These are phyloP conservation scores for Ballota nigra DNA, from an alignment of 257 asterid species.

Conservation along the genomic window DNA sequence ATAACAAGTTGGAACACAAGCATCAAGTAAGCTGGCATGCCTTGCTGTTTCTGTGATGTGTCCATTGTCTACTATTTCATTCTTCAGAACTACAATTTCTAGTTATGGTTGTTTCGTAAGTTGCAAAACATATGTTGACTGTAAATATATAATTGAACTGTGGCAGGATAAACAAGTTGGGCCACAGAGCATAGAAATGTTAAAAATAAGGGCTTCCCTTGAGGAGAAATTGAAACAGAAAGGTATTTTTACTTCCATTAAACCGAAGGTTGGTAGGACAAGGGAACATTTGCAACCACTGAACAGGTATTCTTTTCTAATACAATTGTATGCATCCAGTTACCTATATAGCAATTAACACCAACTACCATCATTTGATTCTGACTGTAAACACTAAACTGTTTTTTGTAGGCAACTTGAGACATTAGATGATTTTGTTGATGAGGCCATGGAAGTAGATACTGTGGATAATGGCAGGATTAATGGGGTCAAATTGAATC, in stretches of 20 bases:
- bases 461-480: conserved; percentile 29
- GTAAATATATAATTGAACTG: conserved; percentile 15
- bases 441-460: conserved; percentile 59
- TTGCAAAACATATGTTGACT: conserved; percentile 10
- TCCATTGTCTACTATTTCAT: not conserved
- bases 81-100: not conserved
- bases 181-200: conserved; percentile 77
- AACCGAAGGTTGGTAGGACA: conserved; percentile 41
- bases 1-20: conserved; percentile 35
- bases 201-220: conserved; percentile 80
- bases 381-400: conserved; percentile 20
- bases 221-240: conserved; percentile 83
- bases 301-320: conserved; percentile 54
- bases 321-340: not conserved
- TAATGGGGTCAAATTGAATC: conserved; percentile 35
- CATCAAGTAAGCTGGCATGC: conserved; percentile 49
- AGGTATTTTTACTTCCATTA: conserved; percentile 61
- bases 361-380: conserved; percentile 17
- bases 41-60: not conserved
- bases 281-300: conserved; percentile 43
- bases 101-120: not conserved
- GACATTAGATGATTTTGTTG: conserved; percentile 85
- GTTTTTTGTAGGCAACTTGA: conserved; percentile 59
- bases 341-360: not conserved
- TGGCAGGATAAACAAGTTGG: conserved; percentile 67